Evolutionary conservation across 306 rosid genomes (phyloP).

Genomic region (Acacia acuminata): DNA sequence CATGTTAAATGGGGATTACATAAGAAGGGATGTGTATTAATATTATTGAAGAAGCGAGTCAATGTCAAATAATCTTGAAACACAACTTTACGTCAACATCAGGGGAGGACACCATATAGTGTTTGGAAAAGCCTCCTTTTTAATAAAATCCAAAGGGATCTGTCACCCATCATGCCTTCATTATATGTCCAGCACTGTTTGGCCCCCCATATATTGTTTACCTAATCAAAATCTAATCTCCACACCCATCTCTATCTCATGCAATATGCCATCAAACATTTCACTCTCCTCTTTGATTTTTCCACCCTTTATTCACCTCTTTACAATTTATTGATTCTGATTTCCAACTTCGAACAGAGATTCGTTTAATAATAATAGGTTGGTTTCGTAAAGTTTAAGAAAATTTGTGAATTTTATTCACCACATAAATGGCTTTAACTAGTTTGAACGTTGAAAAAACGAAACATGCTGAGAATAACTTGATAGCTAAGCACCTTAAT

Average conservation of each 20-base stretch:
- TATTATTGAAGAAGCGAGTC: constrained; percentile 32
- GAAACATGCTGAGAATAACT: background rate
- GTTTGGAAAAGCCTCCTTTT: constrained; percentile 43
- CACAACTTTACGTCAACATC: constrained; percentile 61
- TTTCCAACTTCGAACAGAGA: background rate
- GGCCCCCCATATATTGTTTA: constrained; percentile 4
- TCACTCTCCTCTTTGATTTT: constrained; percentile 4
- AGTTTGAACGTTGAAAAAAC: background rate
- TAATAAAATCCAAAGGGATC: constrained; percentile 34
- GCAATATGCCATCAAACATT: constrained; percentile 1
- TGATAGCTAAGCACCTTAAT: background rate
- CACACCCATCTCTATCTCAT: constrained; percentile 18
- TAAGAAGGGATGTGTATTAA: constrained; percentile 27
- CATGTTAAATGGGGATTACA: constrained; percentile 20
- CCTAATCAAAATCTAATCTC: background rate
- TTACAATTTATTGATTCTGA: too few relatives aligned
- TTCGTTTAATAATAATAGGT: too few relatives aligned
- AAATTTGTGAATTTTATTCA: background rate
- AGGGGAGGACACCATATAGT: constrained; percentile 29
- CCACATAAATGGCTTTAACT: background rate
- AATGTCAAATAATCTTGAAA: constrained; percentile 46
- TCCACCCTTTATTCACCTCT: background rate
- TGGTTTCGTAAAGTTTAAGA: background rate
- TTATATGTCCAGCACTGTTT: constrained; percentile 9
- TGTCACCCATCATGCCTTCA: constrained; percentile 33